These are phyloP conservation scores for Cladosporium sp. DNA, from an alignment of 2,329 filamentous ascomycete genomes.

Conservation along the genomic window DNA sequence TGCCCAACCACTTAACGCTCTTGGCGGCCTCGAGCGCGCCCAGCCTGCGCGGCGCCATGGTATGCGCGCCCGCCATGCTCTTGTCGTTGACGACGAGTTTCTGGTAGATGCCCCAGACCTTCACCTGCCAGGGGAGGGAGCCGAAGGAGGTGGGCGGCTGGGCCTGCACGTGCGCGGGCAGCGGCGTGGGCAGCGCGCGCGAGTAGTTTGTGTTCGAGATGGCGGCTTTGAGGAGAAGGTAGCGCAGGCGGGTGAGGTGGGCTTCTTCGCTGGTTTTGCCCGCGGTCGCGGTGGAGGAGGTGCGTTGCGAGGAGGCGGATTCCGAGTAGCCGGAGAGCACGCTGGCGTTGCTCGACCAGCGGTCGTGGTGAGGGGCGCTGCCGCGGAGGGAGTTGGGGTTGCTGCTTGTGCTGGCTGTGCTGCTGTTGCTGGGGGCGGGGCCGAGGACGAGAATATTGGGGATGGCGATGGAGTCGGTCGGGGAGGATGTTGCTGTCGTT, in stretches of 20 bases:
- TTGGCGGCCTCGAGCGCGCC: conserved; percentile 73
- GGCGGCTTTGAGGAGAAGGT: conserved; percentile 74
- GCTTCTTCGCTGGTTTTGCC: conserved; percentile 60
- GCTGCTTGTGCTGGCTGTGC: conserved; percentile 20
- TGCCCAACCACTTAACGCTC: conserved; percentile 71
- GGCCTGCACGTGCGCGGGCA: conserved; percentile 72
- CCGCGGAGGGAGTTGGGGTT: conserved; percentile 19
- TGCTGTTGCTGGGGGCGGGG: conserved; percentile 47
- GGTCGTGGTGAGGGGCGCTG: conserved; percentile 56
- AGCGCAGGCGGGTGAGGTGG: conserved; percentile 72
- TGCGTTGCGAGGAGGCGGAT: conserved; percentile 53
- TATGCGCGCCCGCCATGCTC: conserved; percentile 54
- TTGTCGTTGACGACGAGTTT: conserved; percentile 72
- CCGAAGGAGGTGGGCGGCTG: conserved; percentile 78
- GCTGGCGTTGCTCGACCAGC: conserved; percentile 75
- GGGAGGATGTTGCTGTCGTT: conserved; percentile 65
- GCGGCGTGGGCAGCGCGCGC: conserved; percentile 52
- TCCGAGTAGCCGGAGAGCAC: conserved; percentile 78
- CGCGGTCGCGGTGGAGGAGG: conserved; percentile 67
- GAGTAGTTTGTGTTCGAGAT: conserved; percentile 80
- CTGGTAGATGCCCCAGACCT: conserved; percentile 74
- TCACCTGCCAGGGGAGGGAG: conserved; percentile 62
- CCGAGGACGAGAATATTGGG: conserved; percentile 88
- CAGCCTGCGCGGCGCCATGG: conserved; percentile 58
- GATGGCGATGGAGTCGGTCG: conserved; percentile 65